A percentile compares a stretch with the other conserved stretches of the same genome.
phyloP scores from a whole-genome alignment of 1,139 yeast genomes.

The Saccharomyces uvarum region DNA sequence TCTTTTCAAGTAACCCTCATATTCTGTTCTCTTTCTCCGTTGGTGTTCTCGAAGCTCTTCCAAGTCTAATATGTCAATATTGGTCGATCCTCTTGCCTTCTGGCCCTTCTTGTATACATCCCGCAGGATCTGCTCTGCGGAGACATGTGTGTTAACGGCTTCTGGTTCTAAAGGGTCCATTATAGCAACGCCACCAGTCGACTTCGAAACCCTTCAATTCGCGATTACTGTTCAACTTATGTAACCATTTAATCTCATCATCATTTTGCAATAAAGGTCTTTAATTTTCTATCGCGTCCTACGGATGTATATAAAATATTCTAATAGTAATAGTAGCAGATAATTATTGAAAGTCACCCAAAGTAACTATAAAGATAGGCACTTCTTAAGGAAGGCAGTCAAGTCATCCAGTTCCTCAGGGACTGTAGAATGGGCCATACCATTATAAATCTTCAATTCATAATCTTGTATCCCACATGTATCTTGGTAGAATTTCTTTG shows the following conservation, averaged over 20 bases:
- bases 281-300: background rate
- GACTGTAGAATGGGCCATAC: conserved; percentile 59
- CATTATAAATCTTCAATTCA: conserved; percentile 52
- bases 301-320: background rate
- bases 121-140: conserved; percentile 8
- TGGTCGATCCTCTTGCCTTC: conserved; percentile 27
- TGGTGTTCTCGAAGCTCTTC: conserved; percentile 76
- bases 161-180: background rate
- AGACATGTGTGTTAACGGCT: conserved; percentile 5
- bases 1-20: conserved; percentile 75
- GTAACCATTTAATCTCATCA: background rate
- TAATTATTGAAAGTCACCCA: background rate
- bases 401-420: conserved; percentile 61
- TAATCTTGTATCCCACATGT: conserved; percentile 36
- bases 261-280: background rate
- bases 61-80: conserved; percentile 58
- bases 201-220: background rate
- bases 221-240: background rate
- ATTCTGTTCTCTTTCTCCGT: conserved; percentile 69
- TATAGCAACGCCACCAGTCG: background rate
- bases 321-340: background rate
- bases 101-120: conserved; percentile 1
- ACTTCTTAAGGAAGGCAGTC: conserved; percentile 42
- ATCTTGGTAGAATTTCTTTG: conserved; percentile 41
- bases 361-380: conserved; percentile 9